These are phyloP conservation scores for Neonectria hederae DNA, from an alignment of 2,329 filamentous ascomycete species.

Conservation along the genomic window DNA sequence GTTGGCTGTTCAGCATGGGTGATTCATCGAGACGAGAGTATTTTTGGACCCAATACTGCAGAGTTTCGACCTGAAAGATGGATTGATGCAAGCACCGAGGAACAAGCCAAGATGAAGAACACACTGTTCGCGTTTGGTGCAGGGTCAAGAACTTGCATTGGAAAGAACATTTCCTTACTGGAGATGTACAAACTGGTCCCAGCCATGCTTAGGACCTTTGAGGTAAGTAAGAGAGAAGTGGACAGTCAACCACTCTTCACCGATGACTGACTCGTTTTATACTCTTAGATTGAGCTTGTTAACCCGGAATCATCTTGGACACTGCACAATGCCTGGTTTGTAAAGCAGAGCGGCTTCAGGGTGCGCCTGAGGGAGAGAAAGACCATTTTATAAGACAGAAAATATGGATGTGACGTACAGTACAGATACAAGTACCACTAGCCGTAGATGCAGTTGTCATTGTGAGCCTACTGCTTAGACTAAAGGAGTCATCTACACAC, in stretches of 20 bases:
- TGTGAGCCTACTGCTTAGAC: no score
- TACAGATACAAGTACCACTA: background rate
- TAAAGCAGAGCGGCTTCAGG: constrained; percentile 16
- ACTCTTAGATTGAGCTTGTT: constrained; percentile 59
- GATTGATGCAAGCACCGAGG: constrained; percentile 59
- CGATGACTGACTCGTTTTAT: background rate
- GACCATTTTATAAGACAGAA: constrained; percentile 3
- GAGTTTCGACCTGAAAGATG: constrained; percentile 75
- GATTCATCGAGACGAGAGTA: constrained; percentile 70
- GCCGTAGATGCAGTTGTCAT: no score
- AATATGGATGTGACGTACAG: background rate
- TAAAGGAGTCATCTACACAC: no score
- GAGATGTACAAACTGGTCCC: constrained; percentile 72
- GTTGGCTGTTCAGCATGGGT: constrained; percentile 81
- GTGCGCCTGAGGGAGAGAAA: constrained; percentile 14
- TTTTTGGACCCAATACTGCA: constrained; percentile 75
- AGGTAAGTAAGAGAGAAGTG: constrained; percentile 5
- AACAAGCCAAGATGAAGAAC: constrained; percentile 28
- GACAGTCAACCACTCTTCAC: background rate
- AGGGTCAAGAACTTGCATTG: constrained; percentile 74
- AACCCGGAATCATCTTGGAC: constrained; percentile 48
- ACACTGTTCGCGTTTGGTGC: constrained; percentile 68
- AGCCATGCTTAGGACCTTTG: constrained; percentile 16
- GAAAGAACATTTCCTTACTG: constrained; percentile 69
- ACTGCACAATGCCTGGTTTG: constrained; percentile 24